Evolutionary conservation across 2,329 filamentous ascomycete species (phyloP), one percentile per base, ranked within the genome.

Genomic region (Fusarium temperatum): DNA sequence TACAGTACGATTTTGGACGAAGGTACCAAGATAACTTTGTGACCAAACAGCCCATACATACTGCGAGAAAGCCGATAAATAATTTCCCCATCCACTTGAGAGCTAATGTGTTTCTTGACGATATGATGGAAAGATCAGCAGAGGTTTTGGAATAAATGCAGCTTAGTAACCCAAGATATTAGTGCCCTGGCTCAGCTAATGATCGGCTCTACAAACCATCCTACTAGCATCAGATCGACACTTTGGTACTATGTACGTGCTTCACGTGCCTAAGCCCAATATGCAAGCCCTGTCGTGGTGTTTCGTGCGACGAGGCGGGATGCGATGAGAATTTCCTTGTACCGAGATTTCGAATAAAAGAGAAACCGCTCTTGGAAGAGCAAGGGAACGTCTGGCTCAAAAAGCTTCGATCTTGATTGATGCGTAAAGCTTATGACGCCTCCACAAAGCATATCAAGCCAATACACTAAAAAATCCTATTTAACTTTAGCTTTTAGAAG

Each of bases 321-420:
- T 53, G n/a, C 1, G 24, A 17, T 1, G 7, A 9, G 18, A 6
- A 26, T 0, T 54, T 22, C 0, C 24, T 38, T 0, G 2, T n/a
- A n/a, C 3, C 10, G 24, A 24, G 24, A 24, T 24, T 24, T 24
- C 24, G 28, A 11, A 10, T 30, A 11, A 10, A 30, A 30, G 10
- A 30, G 28, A 30, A 30, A 30, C 1, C 3, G 28, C 3, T 3
- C 28, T 30, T 30, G 10, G 28, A 4, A 30, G 10, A 30, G 10
- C 10, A 30, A 30, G 28, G 28, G 28, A 28, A 28, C 28, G 28
- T 9, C 8, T 28, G 28, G 28, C 28, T 28, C 28, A 28, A 28
- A 28, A 28, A 9, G 28, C 28, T 30, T 30, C 3, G 38, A n/a
- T n/a, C n/a, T n/a, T n/a, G n/a, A 20, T 39, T 20, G 10, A 39